A percentile compares a stretch with the other conserved stretches of the same genome.
phyloP scores from a whole-genome alignment of 257 asterid genomes.

The Paulownia fortunei region DNA sequence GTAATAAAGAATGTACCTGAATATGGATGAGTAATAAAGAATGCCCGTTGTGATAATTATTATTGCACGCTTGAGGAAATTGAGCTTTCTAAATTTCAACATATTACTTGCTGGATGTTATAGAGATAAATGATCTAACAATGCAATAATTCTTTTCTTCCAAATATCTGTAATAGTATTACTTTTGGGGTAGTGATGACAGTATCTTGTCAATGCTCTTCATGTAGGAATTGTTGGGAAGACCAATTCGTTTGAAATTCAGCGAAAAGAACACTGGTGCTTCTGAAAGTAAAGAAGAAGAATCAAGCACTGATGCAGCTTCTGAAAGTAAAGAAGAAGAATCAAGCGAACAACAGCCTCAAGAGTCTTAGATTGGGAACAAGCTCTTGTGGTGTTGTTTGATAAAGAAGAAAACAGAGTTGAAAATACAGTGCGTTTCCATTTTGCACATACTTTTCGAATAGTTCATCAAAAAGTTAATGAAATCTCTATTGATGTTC shows the following conservation, averaged over 20 bases:
- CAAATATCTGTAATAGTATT: neutral
- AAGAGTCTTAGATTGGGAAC: conserved; percentile 35
- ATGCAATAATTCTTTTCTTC: neutral
- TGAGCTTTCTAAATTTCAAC: neutral
- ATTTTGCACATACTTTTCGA: neutral
- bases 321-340: conserved; percentile 42
- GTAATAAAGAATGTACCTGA: neutral
- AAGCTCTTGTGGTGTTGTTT: conserved; percentile 15
- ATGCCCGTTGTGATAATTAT: neutral
- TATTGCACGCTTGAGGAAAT: neutral
- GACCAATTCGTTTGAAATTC: conserved; percentile 66
- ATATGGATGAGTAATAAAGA: neutral
- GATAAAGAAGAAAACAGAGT: conserved; percentile 8
- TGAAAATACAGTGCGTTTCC: neutral
- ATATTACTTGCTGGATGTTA: neutral
- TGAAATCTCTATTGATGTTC: too few relatives aligned
- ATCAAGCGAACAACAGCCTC: conserved; percentile 34
- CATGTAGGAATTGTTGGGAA: conserved; percentile 77
- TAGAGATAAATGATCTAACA: neutral
- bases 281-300: conserved; percentile 45
- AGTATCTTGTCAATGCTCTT: conserved; percentile 14
- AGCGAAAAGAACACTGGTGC: conserved; percentile 55
- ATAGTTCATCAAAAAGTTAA: too few relatives aligned
- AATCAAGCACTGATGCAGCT: conserved; percentile 19
- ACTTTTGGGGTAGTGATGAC: neutral